These are phyloP conservation scores for Aureobasidium melanogenum DNA, from an alignment of 2,329 filamentous ascomycete species.

Conservation along the genomic window DNA sequence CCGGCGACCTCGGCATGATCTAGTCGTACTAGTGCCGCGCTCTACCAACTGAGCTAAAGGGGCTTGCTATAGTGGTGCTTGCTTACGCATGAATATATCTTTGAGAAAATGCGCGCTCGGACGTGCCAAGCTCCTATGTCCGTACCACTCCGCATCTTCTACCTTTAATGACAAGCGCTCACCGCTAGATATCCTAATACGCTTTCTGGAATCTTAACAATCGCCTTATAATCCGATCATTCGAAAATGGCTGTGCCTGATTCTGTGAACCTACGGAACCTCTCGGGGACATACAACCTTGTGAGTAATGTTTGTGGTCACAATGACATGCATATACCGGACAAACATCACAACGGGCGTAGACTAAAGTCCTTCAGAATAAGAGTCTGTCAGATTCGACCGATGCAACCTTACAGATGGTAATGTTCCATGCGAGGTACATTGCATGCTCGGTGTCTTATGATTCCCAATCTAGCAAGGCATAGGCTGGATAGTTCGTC, in stretches of 20 bases:
- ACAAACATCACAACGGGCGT: neutral
- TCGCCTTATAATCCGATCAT: too few relatives aligned
- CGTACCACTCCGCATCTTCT: too few relatives aligned
- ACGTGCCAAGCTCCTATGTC: too few relatives aligned
- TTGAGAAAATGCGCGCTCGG: too few relatives aligned
- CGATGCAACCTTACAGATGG: conserved; percentile 59
- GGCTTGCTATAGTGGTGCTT: neutral
- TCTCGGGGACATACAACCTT: conserved; percentile 62
- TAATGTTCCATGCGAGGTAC: conserved; percentile 18
- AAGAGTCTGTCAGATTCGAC: conserved; percentile 60
- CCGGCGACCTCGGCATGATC: conserved; percentile 4
- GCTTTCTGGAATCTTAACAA: too few relatives aligned
- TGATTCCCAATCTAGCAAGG: conserved; percentile 25
- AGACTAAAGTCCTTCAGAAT: conserved; percentile 47
- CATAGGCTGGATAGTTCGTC: conserved; percentile 29
- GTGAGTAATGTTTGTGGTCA: conserved; percentile 22
- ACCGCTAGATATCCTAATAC: too few relatives aligned
- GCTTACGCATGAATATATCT: too few relatives aligned
- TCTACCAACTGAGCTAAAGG: conserved; percentile 8
- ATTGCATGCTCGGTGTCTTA: neutral
- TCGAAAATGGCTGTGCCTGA: conserved; percentile 61
- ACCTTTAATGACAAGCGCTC: too few relatives aligned
- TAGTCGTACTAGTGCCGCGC: conserved; percentile 1
- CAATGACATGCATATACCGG: neutral
- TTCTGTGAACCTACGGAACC: conserved; percentile 56